Evolutionary conservation across 2,329 filamentous ascomycete genomes (phyloP).

Genomic region (Colletotrichum sp.): DNA sequence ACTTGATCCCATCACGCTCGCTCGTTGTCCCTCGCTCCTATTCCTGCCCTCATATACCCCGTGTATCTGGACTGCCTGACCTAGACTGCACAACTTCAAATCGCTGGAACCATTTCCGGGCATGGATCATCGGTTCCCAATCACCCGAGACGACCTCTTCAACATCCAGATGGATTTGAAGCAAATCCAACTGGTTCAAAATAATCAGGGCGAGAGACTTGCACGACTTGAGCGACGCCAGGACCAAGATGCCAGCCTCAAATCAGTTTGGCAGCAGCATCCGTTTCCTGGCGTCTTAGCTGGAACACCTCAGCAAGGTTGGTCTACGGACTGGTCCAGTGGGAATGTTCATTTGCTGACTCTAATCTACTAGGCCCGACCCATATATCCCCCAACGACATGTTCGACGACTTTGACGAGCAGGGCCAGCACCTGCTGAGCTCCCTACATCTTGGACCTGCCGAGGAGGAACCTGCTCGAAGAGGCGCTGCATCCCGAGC

Average conservation of each 20-base stretch:
- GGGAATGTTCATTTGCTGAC: conserved; percentile 20
- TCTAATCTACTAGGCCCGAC: conserved; percentile 67
- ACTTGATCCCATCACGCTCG: not conserved
- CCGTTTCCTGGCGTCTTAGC: conserved; percentile 88
- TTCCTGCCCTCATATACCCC: not conserved
- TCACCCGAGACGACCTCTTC: conserved; percentile 69
- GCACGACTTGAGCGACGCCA: conserved; percentile 69
- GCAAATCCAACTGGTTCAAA: conserved; percentile 69
- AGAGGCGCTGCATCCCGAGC: conserved; percentile 89
- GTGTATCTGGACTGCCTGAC: not conserved
- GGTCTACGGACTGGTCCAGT: conserved; percentile 31
- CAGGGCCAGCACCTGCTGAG: conserved; percentile 81
- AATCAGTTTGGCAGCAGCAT: conserved; percentile 91
- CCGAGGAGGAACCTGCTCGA: conserved; percentile 84
- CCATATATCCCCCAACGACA: conserved; percentile 79
- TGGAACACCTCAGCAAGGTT: conserved; percentile 87
- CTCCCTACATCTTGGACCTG: conserved; percentile 79
- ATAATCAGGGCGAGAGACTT: conserved; percentile 66
- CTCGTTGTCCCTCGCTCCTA: conserved; percentile 2
- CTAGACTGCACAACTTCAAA: conserved; percentile 20
- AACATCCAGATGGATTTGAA: conserved; percentile 75
- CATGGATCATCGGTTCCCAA: conserved; percentile 69
- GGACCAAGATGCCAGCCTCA: conserved; percentile 71
- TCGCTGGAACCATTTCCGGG: conserved; percentile 34
- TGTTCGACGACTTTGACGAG: conserved; percentile 91